A percentile compares a stretch with the other conserved stretches of the same genome.
Conservation (phyloP, 345 rosid genomes). For the Streptanthus diversifolius region DNA sequence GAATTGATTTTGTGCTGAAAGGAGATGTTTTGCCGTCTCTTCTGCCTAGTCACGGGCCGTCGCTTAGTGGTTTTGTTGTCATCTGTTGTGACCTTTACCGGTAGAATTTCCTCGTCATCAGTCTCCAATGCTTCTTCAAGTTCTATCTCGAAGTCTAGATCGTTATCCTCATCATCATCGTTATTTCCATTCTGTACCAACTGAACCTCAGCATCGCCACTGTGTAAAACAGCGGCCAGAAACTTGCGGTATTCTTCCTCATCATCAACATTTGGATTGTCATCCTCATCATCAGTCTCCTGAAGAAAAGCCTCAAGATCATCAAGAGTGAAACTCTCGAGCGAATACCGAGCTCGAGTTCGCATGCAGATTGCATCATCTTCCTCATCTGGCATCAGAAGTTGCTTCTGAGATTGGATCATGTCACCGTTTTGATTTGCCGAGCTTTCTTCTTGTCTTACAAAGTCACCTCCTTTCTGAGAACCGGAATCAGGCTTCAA, state of each 20-base stretch:
- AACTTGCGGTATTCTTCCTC: constrained; percentile 87
- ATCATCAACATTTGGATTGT: constrained; percentile 77
- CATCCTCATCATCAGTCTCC: constrained; percentile 92
- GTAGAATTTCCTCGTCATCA: constrained; percentile 56
- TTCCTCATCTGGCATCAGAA: constrained; percentile 38
- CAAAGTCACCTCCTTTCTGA: constrained; percentile 23
- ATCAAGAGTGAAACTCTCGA: constrained; percentile 79
- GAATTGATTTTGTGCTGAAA: constrained; percentile 44
- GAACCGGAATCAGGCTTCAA: not conserved
- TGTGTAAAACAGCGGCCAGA: constrained; percentile 79
- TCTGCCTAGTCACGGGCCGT: constrained; percentile 83
- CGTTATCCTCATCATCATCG: constrained; percentile 78
- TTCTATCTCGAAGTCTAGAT: constrained; percentile 88
- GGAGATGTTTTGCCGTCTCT: constrained; percentile 54
- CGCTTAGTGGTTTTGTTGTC: constrained; percentile 39
- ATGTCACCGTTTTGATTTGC: not conserved
- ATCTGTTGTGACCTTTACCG: constrained; percentile 36
- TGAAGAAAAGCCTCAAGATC: constrained; percentile 95
- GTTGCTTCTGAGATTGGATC: constrained; percentile 17
- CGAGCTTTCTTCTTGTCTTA: constrained; percentile 18
- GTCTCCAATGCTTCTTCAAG: constrained; percentile 92
- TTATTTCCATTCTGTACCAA: constrained; percentile 38
- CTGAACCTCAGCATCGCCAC: constrained; percentile 50
- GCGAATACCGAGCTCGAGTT: constrained; percentile 86
- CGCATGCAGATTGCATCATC: constrained; percentile 91